Evolutionary conservation across 2,329 filamentous ascomycete genomes (phyloP).

Genomic region (Remersonia thermophila): DNA sequence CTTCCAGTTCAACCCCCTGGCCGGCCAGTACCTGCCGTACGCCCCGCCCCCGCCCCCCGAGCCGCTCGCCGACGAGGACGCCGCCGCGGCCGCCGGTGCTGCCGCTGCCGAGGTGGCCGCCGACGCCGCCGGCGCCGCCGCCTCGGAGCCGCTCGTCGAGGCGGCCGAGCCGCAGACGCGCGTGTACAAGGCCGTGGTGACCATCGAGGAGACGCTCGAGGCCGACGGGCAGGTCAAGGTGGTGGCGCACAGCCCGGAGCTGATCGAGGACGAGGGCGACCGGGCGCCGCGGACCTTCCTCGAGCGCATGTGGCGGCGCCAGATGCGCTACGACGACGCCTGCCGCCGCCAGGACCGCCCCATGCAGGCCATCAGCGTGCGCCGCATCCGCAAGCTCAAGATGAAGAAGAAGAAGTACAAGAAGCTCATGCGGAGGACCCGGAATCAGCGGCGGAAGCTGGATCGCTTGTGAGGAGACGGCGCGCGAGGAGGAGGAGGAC

Average conservation of each 20-base stretch:
- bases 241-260: constrained; percentile 45
- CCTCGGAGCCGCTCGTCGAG: constrained; percentile 21
- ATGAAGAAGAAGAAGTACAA: constrained; percentile 99
- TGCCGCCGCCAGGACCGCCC: constrained; percentile 33
- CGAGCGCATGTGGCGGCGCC: constrained; percentile 55
- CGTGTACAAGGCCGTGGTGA: constrained; percentile 52
- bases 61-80: constrained; percentile 31
- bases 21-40: constrained; percentile 66
- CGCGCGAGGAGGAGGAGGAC: background rate
- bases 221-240: constrained; percentile 47
- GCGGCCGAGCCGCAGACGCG: constrained; percentile 33
- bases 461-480: constrained; percentile 43
- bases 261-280: constrained; percentile 36
- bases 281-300: constrained; percentile 45
- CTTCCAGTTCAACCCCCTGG: constrained; percentile 55
- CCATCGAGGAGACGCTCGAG: constrained; percentile 54
- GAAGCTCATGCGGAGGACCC: constrained; percentile 91
- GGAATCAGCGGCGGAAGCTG: constrained; percentile 76
- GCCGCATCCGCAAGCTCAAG: constrained; percentile 83
- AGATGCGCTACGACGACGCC: constrained; percentile 46
- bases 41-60: constrained; percentile 70
- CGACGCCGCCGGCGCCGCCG: constrained; percentile 14
- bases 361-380: constrained; percentile 82
- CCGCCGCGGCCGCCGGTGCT: constrained; percentile 7
- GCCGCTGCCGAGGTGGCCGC: constrained; percentile 13